Conservation (phyloP, 257 asterid genomes). For the Gentiana dahurica region DNA sequence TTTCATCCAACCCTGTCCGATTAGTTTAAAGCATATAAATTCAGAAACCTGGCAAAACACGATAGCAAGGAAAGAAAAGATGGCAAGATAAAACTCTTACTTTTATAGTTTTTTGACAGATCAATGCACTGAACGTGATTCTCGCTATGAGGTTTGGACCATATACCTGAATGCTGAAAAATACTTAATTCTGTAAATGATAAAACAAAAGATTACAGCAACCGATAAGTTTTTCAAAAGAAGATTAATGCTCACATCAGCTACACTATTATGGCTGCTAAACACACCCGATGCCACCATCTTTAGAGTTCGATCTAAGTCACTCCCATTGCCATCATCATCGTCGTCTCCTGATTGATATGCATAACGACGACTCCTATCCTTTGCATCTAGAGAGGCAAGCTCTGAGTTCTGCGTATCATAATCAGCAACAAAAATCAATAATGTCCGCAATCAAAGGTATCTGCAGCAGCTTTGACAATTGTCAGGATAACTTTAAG, state of each 20-base stretch:
- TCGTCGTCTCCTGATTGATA: slow-evolving; percentile 26
- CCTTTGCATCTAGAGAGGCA: slow-evolving; percentile 31
- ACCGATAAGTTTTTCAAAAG: not conserved
- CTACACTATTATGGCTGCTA: slow-evolving; percentile 23
- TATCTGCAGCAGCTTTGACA: too few relatives aligned
- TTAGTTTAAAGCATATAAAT: slow-evolving; percentile 1
- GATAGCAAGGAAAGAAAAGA: not conserved
- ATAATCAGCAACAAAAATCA: slow-evolving; percentile 21
- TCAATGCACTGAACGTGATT: slow-evolving; percentile 76
- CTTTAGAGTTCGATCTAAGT: slow-evolving; percentile 40
- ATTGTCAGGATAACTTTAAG: not conserved
- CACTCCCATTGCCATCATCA: slow-evolving; percentile 27
- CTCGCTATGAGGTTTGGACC: slow-evolving; percentile 80
- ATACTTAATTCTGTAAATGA: too few relatives aligned
- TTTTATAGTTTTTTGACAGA: slow-evolving; percentile 55
- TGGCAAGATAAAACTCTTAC: slow-evolving; percentile 30
- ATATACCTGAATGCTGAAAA: slow-evolving; percentile 66
- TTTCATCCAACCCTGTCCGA: slow-evolving; percentile 57
- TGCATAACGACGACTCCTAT: slow-evolving; percentile 31
- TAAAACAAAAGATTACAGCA: not conserved
- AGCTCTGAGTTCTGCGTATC: slow-evolving; percentile 34
- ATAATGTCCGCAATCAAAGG: too few relatives aligned
- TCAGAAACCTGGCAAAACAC: slow-evolving; percentile 6
- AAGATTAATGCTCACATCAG: slow-evolving; percentile 39
- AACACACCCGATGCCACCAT: slow-evolving; percentile 46